A percentile compares a stretch with the other conserved stretches of the same genome.
phyloP scores from a whole-genome alignment of 805 yeast genomes.

The Wickerhamomyces bovis region DNA sequence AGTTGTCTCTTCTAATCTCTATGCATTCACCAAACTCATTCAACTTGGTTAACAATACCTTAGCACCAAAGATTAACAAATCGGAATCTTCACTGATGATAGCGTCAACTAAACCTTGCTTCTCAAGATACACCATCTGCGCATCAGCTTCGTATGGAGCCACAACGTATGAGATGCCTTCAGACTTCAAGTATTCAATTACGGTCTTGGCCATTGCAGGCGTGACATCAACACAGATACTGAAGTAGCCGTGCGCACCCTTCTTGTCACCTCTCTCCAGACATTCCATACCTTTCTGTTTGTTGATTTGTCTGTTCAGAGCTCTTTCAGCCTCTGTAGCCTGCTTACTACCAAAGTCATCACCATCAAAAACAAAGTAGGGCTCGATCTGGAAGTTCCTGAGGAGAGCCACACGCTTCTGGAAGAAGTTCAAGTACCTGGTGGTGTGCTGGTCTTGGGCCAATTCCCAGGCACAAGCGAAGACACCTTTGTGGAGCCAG shows the following conservation, averaged over 20 bases:
- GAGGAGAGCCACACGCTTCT: constrained; percentile 62
- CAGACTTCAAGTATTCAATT: constrained; percentile 59
- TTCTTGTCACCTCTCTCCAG: constrained; percentile 47
- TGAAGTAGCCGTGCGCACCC: constrained; percentile 61
- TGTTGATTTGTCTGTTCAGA: constrained; percentile 50
- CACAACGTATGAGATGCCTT: constrained; percentile 65
- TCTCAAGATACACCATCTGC: constrained; percentile 87
- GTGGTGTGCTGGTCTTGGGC: constrained; percentile 65
- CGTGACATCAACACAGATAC: constrained; percentile 79
- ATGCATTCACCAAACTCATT: constrained; percentile 66
- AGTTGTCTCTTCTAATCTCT: constrained; percentile 55
- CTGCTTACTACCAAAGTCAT: constrained; percentile 70
- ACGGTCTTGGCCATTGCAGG: constrained; percentile 87
- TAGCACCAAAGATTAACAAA: constrained; percentile 81
- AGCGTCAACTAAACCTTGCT: constrained; percentile 68
- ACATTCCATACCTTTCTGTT: constrained; percentile 46
- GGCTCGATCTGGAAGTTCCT: constrained; percentile 65
- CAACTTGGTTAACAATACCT: constrained; percentile 69
- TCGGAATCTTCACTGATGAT: constrained; percentile 94
- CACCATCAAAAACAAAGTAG: constrained; percentile 92
- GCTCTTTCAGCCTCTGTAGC: constrained; percentile 66
- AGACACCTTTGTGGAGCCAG: constrained; percentile 88
- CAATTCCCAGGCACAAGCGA: constrained; percentile 78
- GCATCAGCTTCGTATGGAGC: constrained; percentile 99
- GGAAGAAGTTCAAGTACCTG: constrained; percentile 64